These are phyloP conservation scores for Quercus cerris DNA, from an alignment of 306 rosid species.

Conservation along the genomic window DNA sequence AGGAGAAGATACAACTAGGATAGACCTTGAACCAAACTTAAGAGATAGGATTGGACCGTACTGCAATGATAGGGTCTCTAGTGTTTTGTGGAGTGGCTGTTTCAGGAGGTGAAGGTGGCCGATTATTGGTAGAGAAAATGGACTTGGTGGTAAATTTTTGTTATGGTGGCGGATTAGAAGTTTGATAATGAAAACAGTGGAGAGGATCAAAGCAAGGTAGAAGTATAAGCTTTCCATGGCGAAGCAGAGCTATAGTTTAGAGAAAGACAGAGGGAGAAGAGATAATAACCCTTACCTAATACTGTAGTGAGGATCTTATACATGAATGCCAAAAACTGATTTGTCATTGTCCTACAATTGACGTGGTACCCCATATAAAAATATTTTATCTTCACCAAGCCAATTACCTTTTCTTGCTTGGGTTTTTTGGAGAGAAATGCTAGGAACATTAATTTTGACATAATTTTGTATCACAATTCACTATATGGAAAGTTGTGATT, in stretches of 20 bases:
- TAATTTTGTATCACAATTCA: fast-evolving
- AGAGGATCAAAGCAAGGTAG: conserved; percentile 10
- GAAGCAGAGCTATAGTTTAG: neutral
- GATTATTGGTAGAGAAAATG: conserved; percentile 39
- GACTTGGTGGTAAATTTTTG: conserved; percentile 36
- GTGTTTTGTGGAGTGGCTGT: conserved; percentile 24
- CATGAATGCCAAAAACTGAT: too few species aligned
- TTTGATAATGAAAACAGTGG: neutral
- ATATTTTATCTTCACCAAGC: neutral
- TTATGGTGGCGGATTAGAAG: neutral
- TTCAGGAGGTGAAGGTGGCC: conserved; percentile 49
- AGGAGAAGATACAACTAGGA: conserved; percentile 39
- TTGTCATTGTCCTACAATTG: too few species aligned
- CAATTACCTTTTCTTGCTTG: too few species aligned
- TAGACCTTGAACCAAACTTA: conserved; percentile 20
- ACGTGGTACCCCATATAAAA: too few species aligned
- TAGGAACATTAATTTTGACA: too few species aligned
- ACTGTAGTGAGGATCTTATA: too few species aligned
- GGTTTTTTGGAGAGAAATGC: too few species aligned
- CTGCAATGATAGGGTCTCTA: conserved; percentile 8
- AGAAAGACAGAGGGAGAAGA: neutral
- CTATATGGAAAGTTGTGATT: fast-evolving
- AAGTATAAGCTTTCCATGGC: neutral
- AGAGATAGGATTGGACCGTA: conserved; percentile 31
- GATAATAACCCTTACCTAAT: too few species aligned